phyloP scores from a whole-genome alignment of 768 basidiomycete genomes.

The Candolleomyces eurysporus region DNA sequence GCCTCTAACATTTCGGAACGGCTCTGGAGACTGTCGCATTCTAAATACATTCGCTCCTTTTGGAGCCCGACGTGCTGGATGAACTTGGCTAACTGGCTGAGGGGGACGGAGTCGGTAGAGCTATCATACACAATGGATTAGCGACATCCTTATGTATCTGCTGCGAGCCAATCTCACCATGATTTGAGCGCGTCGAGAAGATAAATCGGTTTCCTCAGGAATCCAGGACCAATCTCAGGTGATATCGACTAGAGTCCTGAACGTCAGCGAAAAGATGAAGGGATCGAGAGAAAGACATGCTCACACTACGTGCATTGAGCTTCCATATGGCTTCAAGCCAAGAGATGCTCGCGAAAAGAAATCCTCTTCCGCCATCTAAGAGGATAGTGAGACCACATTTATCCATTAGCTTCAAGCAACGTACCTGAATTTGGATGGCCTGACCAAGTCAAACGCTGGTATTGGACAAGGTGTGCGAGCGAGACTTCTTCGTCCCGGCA shows the following conservation, averaged over 20 bases:
- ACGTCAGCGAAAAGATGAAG: background rate
- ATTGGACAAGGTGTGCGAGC: slow-evolving; percentile 45
- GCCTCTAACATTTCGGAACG: slow-evolving; percentile 22
- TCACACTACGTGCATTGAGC: background rate
- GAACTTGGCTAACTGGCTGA: background rate
- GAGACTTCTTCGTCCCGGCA: slow-evolving; percentile 20
- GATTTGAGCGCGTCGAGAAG: background rate
- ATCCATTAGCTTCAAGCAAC: slow-evolving; percentile 10
- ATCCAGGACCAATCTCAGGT: background rate
- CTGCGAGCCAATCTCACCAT: background rate
- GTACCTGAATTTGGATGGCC: slow-evolving; percentile 39
- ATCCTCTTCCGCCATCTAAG: background rate
- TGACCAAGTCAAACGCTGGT: slow-evolving; percentile 60
- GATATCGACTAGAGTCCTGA: background rate
- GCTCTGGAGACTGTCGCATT: slow-evolving; percentile 43
- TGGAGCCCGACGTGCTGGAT: background rate
- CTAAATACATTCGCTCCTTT: slow-evolving; percentile 17
- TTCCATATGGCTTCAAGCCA: slow-evolving; percentile 3
- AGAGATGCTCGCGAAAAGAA: background rate
- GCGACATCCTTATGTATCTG: background rate
- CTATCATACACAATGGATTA: background rate
- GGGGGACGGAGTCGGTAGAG: background rate
- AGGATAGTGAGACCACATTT: background rate
- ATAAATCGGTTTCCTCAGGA: slow-evolving; percentile 2
- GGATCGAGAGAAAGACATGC: background rate